A percentile compares a stretch with the other conserved stretches of the same genome.
Conservation (phyloP, 2,329 filamentous ascomycete genomes). For the Mycosphaerella sp. region DNA sequence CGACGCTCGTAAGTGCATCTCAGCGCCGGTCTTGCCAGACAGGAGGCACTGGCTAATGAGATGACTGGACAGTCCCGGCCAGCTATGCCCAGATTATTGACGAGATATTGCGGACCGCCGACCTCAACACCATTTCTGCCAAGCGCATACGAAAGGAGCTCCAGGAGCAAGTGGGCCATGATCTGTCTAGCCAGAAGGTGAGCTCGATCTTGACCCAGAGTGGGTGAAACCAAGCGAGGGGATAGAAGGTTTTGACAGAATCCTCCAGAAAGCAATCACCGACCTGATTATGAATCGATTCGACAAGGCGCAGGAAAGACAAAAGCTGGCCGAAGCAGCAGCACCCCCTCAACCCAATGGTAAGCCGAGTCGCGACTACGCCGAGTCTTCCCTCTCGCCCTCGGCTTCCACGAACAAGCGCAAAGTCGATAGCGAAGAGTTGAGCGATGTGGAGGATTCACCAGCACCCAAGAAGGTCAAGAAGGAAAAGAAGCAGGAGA, state of each 20-base stretch:
- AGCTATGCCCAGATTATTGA: slow-evolving; percentile 55
- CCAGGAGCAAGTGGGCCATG: slow-evolving; percentile 54
- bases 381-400: slow-evolving; percentile 13
- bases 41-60: background rate
- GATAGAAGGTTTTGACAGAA: slow-evolving; percentile 11
- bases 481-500: slow-evolving; percentile 61
- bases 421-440: slow-evolving; percentile 36
- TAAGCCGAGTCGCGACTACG: slow-evolving; percentile 21
- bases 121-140: slow-evolving; percentile 59
- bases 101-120: slow-evolving; percentile 53
- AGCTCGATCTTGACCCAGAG: background rate
- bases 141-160: slow-evolving; percentile 60
- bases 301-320: slow-evolving; percentile 40
- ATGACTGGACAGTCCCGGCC: slow-evolving; percentile 25
- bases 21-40: background rate
- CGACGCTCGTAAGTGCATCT: slow-evolving; percentile 7
- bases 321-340: slow-evolving; percentile 27
- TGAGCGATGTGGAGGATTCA: slow-evolving; percentile 38
- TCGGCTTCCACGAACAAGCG: slow-evolving; percentile 37
- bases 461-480: slow-evolving; percentile 35
- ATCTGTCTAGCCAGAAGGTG: slow-evolving; percentile 59
- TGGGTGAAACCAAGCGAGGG: background rate
- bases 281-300: slow-evolving; percentile 46
- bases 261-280: slow-evolving; percentile 40
- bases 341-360: slow-evolving; percentile 37